Evolutionary conservation across 345 rosid genomes (phyloP), one percentile per base, ranked within the genome.

Genomic region (Viola odorata): DNA sequence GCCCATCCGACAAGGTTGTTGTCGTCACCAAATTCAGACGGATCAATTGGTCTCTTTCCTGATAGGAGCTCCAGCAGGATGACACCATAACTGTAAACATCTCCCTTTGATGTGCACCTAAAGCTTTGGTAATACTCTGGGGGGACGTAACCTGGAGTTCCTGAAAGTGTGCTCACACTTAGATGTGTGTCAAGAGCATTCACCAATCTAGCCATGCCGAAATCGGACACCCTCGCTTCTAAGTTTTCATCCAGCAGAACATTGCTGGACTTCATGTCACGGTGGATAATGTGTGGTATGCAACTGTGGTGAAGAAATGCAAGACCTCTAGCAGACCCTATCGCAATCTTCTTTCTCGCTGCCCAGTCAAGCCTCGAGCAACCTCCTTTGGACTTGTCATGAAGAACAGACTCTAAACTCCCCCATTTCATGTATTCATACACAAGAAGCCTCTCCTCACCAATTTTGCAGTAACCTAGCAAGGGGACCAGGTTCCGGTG

Each of bases 341-440:
- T 79, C 0, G 90, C 96, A 4, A 92, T 85, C 84, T 84, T 92
- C 77, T 85, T 92, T 80, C 98, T 84, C 12, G 85, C 85, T 0
- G 72, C 63, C 98, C 96, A 92, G 15, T 87, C 83, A 11, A 89
- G 83, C 73, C 74, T 82, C 11, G 81, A 68, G 15, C 77, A 64
- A 14, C 86, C 85, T 61, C 77, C 78, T 68, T 81, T 73, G 69
- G 70, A 64, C 63, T 66, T 74, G 62, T 89, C 94, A 41, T 92
- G 98, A 64, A 92, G 94, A 58, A 92, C 94, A 6, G 84, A 75
- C 72, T 92, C 98, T 41, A 92, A 80, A 70, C 98, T 92, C 53
- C 98, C 98, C 91, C 95, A 89, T 78, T 85, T 83, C 98, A 92
- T 92, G 87, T 87, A 92, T 58, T 92, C 98, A 4, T 92, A 92